phyloP scores from a whole-genome alignment of 805 yeast species.

The Yarrowia sp. region DNA sequence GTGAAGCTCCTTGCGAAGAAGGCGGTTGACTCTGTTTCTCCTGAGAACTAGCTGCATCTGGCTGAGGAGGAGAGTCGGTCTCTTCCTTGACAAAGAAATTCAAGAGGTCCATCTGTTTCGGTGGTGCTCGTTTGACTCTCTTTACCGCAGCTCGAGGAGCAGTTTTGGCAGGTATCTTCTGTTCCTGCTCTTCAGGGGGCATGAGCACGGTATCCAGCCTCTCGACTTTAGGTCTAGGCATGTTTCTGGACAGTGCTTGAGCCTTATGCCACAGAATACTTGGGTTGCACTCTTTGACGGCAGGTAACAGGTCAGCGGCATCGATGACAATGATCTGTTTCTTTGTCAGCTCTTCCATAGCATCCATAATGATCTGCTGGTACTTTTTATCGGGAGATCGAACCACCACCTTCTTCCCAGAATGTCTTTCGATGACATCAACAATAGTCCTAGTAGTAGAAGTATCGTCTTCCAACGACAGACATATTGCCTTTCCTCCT shows the following conservation, averaged over 20 bases:
- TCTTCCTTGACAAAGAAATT: conserved; percentile 35
- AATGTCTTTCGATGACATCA: neutral
- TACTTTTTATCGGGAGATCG: conserved; percentile 22
- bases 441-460: conserved; percentile 22
- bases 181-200: conserved; percentile 9
- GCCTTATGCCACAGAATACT: conserved; percentile 15
- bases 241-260: neutral
- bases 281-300: conserved; percentile 17
- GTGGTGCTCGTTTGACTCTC: conserved; percentile 2
- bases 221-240: conserved; percentile 15
- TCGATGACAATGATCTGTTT: conserved; percentile 6
- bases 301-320: conserved; percentile 16
- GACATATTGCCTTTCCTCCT: conserved; percentile 43
- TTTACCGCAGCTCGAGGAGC: neutral
- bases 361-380: conserved; percentile 13
- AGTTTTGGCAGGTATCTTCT: neutral
- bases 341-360: conserved; percentile 3
- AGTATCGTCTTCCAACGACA: conserved; percentile 9
- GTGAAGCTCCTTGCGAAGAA: conserved; percentile 5
- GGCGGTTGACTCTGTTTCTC: conserved; percentile 8
- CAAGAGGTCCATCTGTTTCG: conserved; percentile 27
- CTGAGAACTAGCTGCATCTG: neutral
- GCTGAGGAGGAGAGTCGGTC: neutral
- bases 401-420: conserved; percentile 3
- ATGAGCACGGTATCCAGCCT: conserved; percentile 16